Evolutionary conservation across 2,329 filamentous ascomycete genomes (phyloP).

Genomic region (Colletotrichum limetticola): DNA sequence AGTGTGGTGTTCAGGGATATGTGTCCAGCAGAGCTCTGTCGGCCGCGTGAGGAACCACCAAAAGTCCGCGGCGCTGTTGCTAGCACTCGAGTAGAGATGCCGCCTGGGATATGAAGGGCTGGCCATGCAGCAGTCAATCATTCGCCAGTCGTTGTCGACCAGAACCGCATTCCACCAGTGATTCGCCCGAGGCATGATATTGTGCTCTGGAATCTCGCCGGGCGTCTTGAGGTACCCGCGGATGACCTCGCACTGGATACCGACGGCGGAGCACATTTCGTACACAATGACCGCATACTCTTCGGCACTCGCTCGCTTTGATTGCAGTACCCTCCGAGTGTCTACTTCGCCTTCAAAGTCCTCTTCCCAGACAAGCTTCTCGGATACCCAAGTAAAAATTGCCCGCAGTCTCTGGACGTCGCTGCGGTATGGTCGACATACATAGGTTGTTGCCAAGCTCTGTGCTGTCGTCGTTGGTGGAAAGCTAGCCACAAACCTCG

Average conservation of each 20-base stretch:
- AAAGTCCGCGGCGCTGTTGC: conserved; percentile 76
- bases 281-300: conserved; percentile 90
- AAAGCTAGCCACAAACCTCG: conserved; percentile 86
- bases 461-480: conserved; percentile 85
- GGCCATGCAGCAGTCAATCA: conserved; percentile 93
- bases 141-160: conserved; percentile 94
- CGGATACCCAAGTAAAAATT: conserved; percentile 98
- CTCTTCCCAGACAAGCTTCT: conserved; percentile 95
- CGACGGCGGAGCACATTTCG: conserved; percentile 94
- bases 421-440: conserved; percentile 93
- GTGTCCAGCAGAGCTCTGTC: conserved; percentile 92
- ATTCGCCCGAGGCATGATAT: conserved; percentile 86
- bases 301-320: conserved; percentile 84
- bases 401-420: conserved; percentile 92
- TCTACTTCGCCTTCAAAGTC: conserved; percentile 89
- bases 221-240: conserved; percentile 91
- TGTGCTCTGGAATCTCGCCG: conserved; percentile 83
- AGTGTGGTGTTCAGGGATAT: conserved; percentile 85
- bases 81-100: conserved; percentile 78
- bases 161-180: conserved; percentile 98
- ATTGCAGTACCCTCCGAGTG: conserved; percentile 83
- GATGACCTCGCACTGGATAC: conserved; percentile 87
- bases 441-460: conserved; percentile 87
- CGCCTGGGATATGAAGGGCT: conserved; percentile 90
- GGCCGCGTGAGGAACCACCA: conserved; percentile 97